Evolutionary conservation across 352 stramenopile species (phyloP), one percentile per base, ranked within the genome.

Genomic region (Globisporangium rhizosaccharum): DNA sequence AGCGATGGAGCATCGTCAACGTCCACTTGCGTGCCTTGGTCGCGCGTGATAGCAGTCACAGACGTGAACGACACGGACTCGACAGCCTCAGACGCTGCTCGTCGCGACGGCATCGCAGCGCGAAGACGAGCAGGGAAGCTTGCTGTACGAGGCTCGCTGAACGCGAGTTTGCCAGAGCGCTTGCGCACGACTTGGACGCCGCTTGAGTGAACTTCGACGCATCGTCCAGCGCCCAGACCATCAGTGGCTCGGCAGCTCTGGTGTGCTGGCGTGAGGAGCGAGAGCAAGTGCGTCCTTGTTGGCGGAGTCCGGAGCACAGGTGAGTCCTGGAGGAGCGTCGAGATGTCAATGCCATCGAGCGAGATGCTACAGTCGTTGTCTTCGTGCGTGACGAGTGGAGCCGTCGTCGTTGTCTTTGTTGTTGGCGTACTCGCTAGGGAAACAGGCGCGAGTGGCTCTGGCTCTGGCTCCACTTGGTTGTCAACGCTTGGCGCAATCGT

Each of bases 241-340:
- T 46, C 15, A 8, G 33, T 25, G 6, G 47, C 36, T 47, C 60
- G 25, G 10, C 53, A 64, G 14, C 23, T 48, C 15, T 53, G 72
- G 28, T 88, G 78, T 12, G 50, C 54, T 20, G 66, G 53, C 0
- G 72, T 63, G 23, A 88, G 65, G 55, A 88, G 55, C 28, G 68
- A 75, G 18, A 83, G 42, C 3, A 51, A 69, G 37, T 67, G 72
- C 20, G 28, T 46, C 11, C 47, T 47, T 17, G 46, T 17, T 53
- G 63, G 65, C 10, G 23, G 37, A 39, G 10, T 20, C 15, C 18
- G 28, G 39, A 54, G 50, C 30, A 30, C 28, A 14, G 28, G 53
- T 11, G 56, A 65, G 36, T 76, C 65, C 2, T 60, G 37, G 8
- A 79, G 61, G 30, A 80, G 64, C 11, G 64, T 64, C 28, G 59